phyloP scores from a whole-genome alignment of 2,329 filamentous ascomycete genomes.

The Neoscytalidium dimidiatum region DNA sequence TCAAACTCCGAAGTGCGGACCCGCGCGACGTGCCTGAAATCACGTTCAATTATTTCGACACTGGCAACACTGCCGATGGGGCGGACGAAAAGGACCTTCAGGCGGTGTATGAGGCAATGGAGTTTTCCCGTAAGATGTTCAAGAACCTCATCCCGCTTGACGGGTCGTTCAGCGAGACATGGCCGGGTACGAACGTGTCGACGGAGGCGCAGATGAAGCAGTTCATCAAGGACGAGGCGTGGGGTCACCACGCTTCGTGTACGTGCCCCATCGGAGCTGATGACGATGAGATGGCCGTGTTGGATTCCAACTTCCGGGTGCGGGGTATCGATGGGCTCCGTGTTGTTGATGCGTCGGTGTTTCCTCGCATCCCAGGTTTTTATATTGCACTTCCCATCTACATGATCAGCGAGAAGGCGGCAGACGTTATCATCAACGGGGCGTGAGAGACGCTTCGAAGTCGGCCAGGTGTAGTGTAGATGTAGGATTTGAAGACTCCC shows the following conservation, averaged over 20 bases:
- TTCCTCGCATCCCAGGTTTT: constrained; percentile 57
- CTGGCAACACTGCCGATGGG: constrained; percentile 48
- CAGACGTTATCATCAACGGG: constrained; percentile 43
- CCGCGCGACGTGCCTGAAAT: constrained; percentile 66
- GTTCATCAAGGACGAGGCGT: constrained; percentile 30
- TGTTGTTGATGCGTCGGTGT: constrained; percentile 64
- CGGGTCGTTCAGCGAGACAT: constrained; percentile 44
- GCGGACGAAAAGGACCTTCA: constrained; percentile 40
- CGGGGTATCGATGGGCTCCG: constrained; percentile 56
- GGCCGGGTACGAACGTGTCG: constrained; percentile 44
- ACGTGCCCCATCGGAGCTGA: constrained; percentile 58
- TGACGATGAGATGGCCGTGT: constrained; percentile 55
- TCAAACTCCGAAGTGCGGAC: constrained; percentile 61
- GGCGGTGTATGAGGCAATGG: constrained; percentile 58
- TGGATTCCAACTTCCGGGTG: constrained; percentile 61
- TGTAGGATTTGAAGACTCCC: background rate
- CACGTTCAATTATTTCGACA: constrained; percentile 42
- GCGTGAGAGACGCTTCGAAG: background rate
- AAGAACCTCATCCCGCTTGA: constrained; percentile 20
- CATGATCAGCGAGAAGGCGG: constrained; percentile 63
- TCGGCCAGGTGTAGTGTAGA: background rate
- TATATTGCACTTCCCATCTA: constrained; percentile 56
- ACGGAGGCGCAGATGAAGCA: constrained; percentile 45
- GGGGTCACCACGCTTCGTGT: constrained; percentile 58
- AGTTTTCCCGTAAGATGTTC: constrained; percentile 50